Base-by-base conservation (phyloP, 2,329 filamentous ascomycete genomes). In the Pseudogymnoascus sp. region DNA sequence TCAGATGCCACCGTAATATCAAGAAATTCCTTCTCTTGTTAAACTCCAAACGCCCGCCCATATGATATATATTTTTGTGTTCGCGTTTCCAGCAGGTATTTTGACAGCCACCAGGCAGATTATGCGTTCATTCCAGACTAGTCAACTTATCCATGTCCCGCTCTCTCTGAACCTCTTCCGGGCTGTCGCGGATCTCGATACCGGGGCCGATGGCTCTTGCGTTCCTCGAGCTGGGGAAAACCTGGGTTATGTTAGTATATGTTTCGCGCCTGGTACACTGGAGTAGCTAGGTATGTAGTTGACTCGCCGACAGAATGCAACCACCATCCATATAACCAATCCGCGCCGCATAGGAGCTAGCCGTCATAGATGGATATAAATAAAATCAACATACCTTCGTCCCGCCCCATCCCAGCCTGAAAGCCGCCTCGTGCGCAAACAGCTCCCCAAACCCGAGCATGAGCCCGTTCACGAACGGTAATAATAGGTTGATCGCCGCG, bases 371-470 rank as follows among this genome's bases (percentile, higher is more conserved):
- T 15, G 11, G 28, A 50, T n/a, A 61, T 21, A 31, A 6, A 60
- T 28, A 15, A 23, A 10, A 44, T 9, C 15, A 59, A 68, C 83
- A 57, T 82, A 97, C 95, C 86, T 95, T 96, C 65, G 95, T 97
- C 63, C 88, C 88, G 67, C 89, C 87, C 95, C 95, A 99, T 65
- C 95, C 95, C 70, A 97, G 79, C 71, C 93, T 82, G 74, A 93
- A 99, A 1, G 95, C 95, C 61, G 91, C 88, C 79, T 99, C 95
- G 74, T 99, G 95, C 63, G 95, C 95, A 76, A 99, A 93, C 61
- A 99, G 78, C 78, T 99, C 95, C 69, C 95, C 95, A 73, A 99
- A 97, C 1, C 95, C 95, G 72, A 99, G 78, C 95, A 99, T 99
- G 81, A 99, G 84, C 57, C 95, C 95, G 78, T 99, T 99, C 73